Conservation (phyloP, 306 rosid species). For the Corylus heterophylla region DNA sequence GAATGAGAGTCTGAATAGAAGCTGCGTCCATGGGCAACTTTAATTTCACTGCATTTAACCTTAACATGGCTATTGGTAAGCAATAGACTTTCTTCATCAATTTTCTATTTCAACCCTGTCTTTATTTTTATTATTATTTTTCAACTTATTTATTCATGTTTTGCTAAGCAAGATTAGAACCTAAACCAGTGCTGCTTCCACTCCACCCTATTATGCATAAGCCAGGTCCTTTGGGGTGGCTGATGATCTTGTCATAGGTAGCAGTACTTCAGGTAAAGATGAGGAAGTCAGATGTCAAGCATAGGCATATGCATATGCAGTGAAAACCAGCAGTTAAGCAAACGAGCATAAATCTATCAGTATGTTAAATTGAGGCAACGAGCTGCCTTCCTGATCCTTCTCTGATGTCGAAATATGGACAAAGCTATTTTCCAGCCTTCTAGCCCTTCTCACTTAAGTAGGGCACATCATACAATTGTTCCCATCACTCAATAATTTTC, state of each 20-base stretch:
- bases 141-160: neutral
- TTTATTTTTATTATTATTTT: neutral
- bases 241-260: neutral
- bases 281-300: neutral
- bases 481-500: neutral
- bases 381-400: neutral
- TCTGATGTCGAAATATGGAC: neutral
- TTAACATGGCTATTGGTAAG: neutral
- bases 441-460: conserved; percentile 5
- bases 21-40: neutral
- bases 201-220: neutral
- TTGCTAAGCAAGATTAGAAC: neutral
- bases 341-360: neutral
- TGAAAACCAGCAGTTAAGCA: neutral
- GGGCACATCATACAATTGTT: neutral
- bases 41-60: neutral
- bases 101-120: neutral
- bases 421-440: conserved; percentile 13
- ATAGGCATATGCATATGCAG: neutral
- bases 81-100: neutral
- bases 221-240: neutral
- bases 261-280: neutral
- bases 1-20: neutral
- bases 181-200: neutral
- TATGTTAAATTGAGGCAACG: neutral